Percentiles rank a stretch among this genome's conserved stretches.
Conservation (phyloP, 2,329 filamentous ascomycete species). For the Lizonia empirigonia region DNA sequence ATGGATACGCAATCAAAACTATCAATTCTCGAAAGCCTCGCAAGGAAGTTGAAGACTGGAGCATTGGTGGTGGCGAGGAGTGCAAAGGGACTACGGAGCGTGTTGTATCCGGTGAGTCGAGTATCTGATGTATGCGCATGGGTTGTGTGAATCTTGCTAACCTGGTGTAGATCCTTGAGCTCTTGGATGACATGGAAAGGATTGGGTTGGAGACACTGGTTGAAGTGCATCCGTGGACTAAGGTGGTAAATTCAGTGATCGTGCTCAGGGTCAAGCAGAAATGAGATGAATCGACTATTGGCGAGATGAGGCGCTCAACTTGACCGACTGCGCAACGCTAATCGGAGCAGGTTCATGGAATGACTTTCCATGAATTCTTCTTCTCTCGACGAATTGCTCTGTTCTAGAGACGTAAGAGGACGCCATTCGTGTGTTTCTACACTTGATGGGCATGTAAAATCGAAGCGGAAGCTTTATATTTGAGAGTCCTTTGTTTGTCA, state of each 20-base stretch:
- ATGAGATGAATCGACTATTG: background rate
- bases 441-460: too few species aligned
- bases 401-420: too few species aligned
- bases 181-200: slow-evolving; percentile 38
- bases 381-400: background rate
- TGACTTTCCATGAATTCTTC: background rate
- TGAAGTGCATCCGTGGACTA: slow-evolving; percentile 56
- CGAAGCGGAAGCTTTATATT: background rate
- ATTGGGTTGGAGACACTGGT: slow-evolving; percentile 49
- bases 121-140: background rate
- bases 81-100: slow-evolving; percentile 51
- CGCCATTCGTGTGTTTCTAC: too few species aligned
- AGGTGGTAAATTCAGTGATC: slow-evolving; percentile 59
- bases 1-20: slow-evolving; percentile 51
- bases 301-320: background rate
- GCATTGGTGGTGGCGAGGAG: slow-evolving; percentile 55
- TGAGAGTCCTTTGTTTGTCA: background rate
- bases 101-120: slow-evolving; percentile 56
- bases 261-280: slow-evolving; percentile 38
- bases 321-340: background rate
- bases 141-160: background rate
- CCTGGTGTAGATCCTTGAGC: slow-evolving; percentile 46
- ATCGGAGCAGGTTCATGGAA: background rate
- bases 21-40: slow-evolving; percentile 47
- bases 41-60: slow-evolving; percentile 49